Evolutionary conservation across 805 yeast species (phyloP), one percentile per base, ranked within the genome.

Genomic region (Wickerhamiella nectarea): DNA sequence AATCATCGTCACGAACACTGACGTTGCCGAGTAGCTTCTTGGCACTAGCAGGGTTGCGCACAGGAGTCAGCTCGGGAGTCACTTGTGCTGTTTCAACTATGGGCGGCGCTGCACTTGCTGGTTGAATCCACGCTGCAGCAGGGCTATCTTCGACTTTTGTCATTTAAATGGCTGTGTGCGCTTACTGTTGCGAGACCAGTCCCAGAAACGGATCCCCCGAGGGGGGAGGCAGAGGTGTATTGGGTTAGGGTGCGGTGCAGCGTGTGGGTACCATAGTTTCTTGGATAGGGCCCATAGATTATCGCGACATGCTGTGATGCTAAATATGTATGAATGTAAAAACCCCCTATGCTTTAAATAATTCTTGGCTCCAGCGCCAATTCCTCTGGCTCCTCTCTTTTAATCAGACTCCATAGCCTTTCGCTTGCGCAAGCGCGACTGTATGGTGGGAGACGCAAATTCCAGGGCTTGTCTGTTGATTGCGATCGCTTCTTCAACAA

Each of bases 31-130:
- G 31, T 7, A 28, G 31, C 15, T 11, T 12, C 31, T 28, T 28
- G 14, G 31, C 31, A 7, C 31, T 28, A 4, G 31, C 3, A 4
- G 31, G 15, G 6, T 8, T 28, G 15, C 31, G 15, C 31, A 12
- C 31, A 3, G 31, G 31, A 12, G 31, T 28, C 6, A 28, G 12
- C 6, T 7, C 31, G 7, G 31, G 31, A 14, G 31, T 28, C 15
- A n/a, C 31, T 7, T 8, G 12, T 4, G 39, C 33, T 3, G 33
- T 29, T 1, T 39, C 28, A 15, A 39, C 36, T 3, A 39, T 31
- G 2, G 42, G 36, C 7, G 42, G 42, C 15, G 42, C 42, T 9
- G 42, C 22, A 15, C 42, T 39, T 15, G 42, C 33, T 9, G 36
- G 35, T 15, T 12, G 31, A n/a, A 28, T 28, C 31, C 31, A 28